Base-by-base conservation (phyloP, 495 filamentous ascomycete genomes). In the Penicillium alfredii region DNA sequence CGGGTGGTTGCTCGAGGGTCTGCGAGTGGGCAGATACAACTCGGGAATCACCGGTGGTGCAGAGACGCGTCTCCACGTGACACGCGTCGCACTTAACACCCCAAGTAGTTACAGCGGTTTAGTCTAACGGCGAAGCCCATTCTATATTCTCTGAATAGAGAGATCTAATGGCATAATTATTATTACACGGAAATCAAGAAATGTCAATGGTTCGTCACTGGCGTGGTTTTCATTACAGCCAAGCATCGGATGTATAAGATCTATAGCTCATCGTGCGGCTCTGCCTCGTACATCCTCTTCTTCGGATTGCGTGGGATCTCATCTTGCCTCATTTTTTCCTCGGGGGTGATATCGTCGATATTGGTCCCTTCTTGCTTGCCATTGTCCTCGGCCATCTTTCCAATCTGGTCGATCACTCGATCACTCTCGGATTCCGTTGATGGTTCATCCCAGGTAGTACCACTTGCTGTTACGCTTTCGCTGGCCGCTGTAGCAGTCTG, bases 281-380 rank as follows among this genome's bases (percentile, higher is more conserved):
- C 53, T 29, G 74, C 75, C 56, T 92, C 84, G 71, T 80, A 88
- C 77, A 90, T 84, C 56, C 86, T 68, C 64, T 94, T 95, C 68
- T 83, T 90, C 10, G 82, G 71, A 63, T 89, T 89, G 17, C 69
- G 64, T 32, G 72, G 67, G 14, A 56, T 45, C 37, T 73, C 69
- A 30, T 71, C 67, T 18, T 70, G 63, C 29, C 63, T 50, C 14
- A 69, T 57, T 17, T 57, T 60, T 37, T 68, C 68, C 21, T 66
- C 67, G 4, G 48, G 49, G 2, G 53, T 59, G 9, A 59, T 45
- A 24, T 63, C 59, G 13, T 63, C 55, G 20, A 63, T 44, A 14
- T 46, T 42, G 3, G 47, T 52, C 14, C 42, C 55, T 27, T 44
- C 41, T 29, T 46, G 31, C 60, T 77, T 44, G 51, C 66, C 49